Evolutionary conservation across 805 yeast species (phyloP), one percentile per base, ranked within the genome.

Genomic region (Candida incommunis): DNA sequence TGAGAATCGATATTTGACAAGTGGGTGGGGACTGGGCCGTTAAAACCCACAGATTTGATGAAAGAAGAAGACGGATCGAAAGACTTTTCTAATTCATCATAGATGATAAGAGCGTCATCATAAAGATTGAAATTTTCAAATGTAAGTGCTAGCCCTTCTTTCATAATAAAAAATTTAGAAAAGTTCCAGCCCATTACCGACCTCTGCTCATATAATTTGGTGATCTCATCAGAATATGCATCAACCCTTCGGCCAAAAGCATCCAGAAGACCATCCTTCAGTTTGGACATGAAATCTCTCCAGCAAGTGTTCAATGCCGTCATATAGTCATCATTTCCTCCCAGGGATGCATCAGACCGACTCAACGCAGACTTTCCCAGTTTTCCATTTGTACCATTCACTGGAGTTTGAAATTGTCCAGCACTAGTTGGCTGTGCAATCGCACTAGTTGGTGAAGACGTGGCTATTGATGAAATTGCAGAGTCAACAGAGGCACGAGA

Each of bases 91-190:
- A 82, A 52, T 23, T 64, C 65, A 25, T 72, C 71, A 50, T 76
- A 80, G 21, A 72, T 68, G 2, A 57, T 61, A 27, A 80, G 56
- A 0, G 90, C 70, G 44, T 82, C 88, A 23, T 79, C 81, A 22
- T 67, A 60, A 22, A 82, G 68, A 22, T 71, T 69, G 63, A 84
- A 67, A 41, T 72, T 72, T 45, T 71, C 72, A 46, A 75, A 69
- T 2, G 75, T 65, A 25, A 69, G 59, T 0, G 80, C 80, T 40
- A 78, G 57, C 4, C 71, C 69, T 45, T 77, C 75, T 48, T 71
- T 70, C 49, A 67, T 59, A 15, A 65, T 63, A 43, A 73, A 69
- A 26, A 64, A 60, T 4, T 65, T 56, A 3, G 71, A 70, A 51
- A 66, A 67, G 46, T 69, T 70, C 71, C 72, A 67, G 23, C 74